Evolutionary conservation across 192 early-diverging fungal genomes (phyloP), one percentile per base, ranked within the genome.

Genomic region (Radiomyces spectabilis): DNA sequence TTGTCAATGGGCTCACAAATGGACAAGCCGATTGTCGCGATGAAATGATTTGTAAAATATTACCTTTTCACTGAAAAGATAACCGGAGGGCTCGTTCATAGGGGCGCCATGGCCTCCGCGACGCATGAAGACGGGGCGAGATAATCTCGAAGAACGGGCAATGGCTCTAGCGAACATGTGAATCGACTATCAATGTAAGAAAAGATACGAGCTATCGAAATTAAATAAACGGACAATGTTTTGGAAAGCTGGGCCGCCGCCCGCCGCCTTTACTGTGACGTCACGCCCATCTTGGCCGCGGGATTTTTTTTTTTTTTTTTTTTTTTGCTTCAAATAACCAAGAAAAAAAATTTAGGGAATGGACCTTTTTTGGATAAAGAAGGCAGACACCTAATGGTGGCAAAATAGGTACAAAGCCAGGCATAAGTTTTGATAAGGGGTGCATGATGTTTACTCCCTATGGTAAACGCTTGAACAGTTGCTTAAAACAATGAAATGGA

Each of bases 41-140:
- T 44, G 42, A 15, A 44, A 10, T 10, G 27, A 24, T 21, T 44
- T 5, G 5, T 44, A 26, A 26, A 24, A n/a, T 2, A 24, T 45
- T 73, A 86, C 85, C 84, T 86, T 90, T 71, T 84, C 84, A 40
- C 68, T 77, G 59, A 90, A 88, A 34, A 90, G 73, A 59, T 86
- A 83, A 54, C 86, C 86, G 44, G 78, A 75, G 5, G 86, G 86
- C 68, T 83, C 81, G 66, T 87, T 86, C 61, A 77, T 61, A 33
- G 77, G 79, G 29, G 67, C 56, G 21, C 66, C 74, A 38, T 76
- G 74, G 26, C 82, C 82, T 27, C 79, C 80, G 34, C 76, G 59
- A 53, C 78, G 74, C 30, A 73, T 59, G 41, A 65, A 59, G 15
- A 59, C 50, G 41, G 70, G 59, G 38, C 73, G 73, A 8, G 67